phyloP scores from a whole-genome alignment of 1,284 basidiomycete species.

The Ganoderma lucidum region DNA sequence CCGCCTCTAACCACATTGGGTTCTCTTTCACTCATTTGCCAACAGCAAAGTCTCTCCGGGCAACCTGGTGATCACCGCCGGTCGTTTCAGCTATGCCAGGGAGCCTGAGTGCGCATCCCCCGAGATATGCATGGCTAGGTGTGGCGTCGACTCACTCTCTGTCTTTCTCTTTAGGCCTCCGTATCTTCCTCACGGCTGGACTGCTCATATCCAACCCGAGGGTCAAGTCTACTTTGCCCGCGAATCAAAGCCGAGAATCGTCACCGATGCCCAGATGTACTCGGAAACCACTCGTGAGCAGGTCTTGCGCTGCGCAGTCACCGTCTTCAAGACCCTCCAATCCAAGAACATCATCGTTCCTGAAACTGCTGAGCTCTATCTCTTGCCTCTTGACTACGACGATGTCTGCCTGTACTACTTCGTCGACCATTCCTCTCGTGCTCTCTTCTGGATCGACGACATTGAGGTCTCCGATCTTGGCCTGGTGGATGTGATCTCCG shows the following conservation, averaged over 20 bases:
- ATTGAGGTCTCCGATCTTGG: constrained; percentile 18
- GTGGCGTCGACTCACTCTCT: neutral
- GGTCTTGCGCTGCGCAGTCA: constrained; percentile 25
- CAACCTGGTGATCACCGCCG: constrained; percentile 26
- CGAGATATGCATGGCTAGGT: neutral
- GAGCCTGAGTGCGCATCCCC: constrained; percentile 30
- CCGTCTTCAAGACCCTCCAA: constrained; percentile 23
- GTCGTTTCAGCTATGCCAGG: constrained; percentile 25
- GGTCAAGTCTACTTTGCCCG: constrained; percentile 39
- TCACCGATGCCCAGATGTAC: constrained; percentile 39
- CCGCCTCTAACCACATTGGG: neutral
- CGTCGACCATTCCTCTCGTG: constrained; percentile 37
- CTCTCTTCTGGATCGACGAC: constrained; percentile 41
- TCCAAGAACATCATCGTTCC: constrained; percentile 26
- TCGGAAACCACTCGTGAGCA: constrained; percentile 19
- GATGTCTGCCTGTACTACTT: constrained; percentile 40
- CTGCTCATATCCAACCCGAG: constrained; percentile 37
- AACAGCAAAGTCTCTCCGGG: constrained; percentile 10
- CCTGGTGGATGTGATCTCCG: constrained; percentile 26
- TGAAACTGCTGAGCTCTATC: constrained; percentile 36
- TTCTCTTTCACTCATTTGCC: neutral
- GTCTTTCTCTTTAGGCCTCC: constrained; percentile 27
- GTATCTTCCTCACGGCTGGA: constrained; percentile 38
- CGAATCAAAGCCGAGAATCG: constrained; percentile 24
- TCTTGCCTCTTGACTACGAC: constrained; percentile 29